phyloP scores from a whole-genome alignment of 352 stramenopile genomes.

The Phytophthora macrochlamydospora region DNA sequence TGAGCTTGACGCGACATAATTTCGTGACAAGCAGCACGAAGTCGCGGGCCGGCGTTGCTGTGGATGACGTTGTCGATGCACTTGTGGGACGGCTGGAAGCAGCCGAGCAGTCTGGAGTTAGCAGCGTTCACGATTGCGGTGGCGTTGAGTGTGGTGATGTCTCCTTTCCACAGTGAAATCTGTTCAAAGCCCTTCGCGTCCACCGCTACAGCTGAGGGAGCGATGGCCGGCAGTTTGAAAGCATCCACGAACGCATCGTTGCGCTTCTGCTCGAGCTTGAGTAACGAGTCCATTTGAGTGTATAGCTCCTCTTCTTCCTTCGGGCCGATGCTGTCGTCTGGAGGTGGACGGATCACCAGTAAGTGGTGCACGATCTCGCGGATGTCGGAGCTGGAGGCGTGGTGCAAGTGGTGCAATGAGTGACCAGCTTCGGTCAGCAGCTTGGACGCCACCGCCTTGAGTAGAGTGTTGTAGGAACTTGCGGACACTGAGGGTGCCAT shows the following conservation, averaged over 20 bases:
- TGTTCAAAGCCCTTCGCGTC: conserved; percentile 30
- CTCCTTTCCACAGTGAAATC: conserved; percentile 64
- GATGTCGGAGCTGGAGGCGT: conserved; percentile 43
- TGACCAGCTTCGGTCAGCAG: conserved; percentile 47
- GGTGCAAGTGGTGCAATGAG: conserved; percentile 41
- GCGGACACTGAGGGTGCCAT: conserved; percentile 22
- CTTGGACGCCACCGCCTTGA: conserved; percentile 31
- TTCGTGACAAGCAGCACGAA: conserved; percentile 57
- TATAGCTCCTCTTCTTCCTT: conserved; percentile 47
- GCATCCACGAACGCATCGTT: conserved; percentile 29
- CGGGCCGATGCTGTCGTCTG: conserved; percentile 26
- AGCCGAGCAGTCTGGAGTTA: conserved; percentile 68
- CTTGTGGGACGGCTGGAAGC: conserved; percentile 69
- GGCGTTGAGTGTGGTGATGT: conserved; percentile 65
- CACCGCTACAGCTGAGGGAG: conserved; percentile 2
- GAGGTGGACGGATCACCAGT: conserved; percentile 44
- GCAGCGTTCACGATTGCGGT: conserved; percentile 76
- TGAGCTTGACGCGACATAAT: conserved; percentile 47
- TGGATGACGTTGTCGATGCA: conserved; percentile 85
- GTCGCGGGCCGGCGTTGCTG: conserved; percentile 54
- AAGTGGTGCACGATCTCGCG: conserved; percentile 61
- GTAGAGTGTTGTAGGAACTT: conserved; percentile 36
- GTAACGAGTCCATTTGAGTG: conserved; percentile 30
- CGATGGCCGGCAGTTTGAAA: conserved; percentile 13
- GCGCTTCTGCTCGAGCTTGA: conserved; percentile 28